phyloP scores from a whole-genome alignment of 495 filamentous ascomycete genomes.

The Bacidia rubella region DNA sequence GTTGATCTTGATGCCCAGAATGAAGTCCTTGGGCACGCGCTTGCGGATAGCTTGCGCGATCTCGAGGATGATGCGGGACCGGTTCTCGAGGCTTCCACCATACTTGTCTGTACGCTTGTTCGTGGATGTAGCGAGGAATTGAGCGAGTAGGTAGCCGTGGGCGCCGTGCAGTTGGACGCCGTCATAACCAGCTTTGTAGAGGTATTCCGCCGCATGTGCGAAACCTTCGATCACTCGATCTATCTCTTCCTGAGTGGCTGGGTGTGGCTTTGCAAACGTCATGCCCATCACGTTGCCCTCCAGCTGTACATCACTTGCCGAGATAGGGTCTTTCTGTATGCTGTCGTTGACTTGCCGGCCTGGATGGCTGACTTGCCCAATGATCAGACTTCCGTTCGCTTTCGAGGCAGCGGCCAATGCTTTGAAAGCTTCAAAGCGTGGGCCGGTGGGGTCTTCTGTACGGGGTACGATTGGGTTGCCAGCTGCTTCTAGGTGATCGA shows the following conservation, averaged over 20 bases:
- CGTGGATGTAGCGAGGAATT: slow-evolving; percentile 48
- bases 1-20: slow-evolving; percentile 54
- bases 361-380: slow-evolving; percentile 49
- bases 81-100: slow-evolving; percentile 44
- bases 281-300: slow-evolving; percentile 30
- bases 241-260: slow-evolving; percentile 39
- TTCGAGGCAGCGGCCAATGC: slow-evolving; percentile 36
- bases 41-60: slow-evolving; percentile 34
- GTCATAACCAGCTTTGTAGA: slow-evolving; percentile 44
- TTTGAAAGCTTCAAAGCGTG: slow-evolving; percentile 45
- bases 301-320: slow-evolving; percentile 46
- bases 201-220: slow-evolving; percentile 41
- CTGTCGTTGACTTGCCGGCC: slow-evolving; percentile 40
- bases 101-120: slow-evolving; percentile 51
- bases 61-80: slow-evolving; percentile 41
- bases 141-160: slow-evolving; percentile 56
- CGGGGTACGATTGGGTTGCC: slow-evolving; percentile 46
- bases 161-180: slow-evolving; percentile 44
- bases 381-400: slow-evolving; percentile 38
- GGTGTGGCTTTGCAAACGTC: slow-evolving; percentile 34
- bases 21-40: slow-evolving; percentile 33
- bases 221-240: slow-evolving; percentile 35
- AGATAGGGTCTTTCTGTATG: slow-evolving; percentile 43
- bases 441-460: slow-evolving; percentile 31
- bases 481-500: slow-evolving; percentile 41